Conservation (phyloP, 352 stramenopile genomes). For the Hyphochytrium catenoides region DNA sequence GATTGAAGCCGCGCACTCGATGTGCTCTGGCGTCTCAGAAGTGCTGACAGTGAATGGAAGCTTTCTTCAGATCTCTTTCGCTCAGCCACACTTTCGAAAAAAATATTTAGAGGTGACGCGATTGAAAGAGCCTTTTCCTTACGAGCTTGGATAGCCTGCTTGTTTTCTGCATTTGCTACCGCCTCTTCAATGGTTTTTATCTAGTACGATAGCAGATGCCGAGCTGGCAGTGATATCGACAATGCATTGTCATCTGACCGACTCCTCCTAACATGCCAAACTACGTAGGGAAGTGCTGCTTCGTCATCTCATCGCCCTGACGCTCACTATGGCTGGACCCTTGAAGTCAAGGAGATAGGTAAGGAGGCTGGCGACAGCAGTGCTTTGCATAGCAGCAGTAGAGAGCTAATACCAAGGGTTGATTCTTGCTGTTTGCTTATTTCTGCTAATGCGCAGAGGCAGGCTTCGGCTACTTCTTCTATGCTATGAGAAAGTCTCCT, state of each 20-base stretch:
- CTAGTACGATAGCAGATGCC: neutral
- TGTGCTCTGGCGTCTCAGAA: slow-evolving; percentile 21
- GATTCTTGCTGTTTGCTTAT: too few relatives aligned
- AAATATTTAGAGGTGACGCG: slow-evolving; percentile 12
- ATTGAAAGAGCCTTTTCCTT: too few relatives aligned
- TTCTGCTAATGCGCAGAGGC: slow-evolving; percentile 12
- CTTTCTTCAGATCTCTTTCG: slow-evolving; percentile 51
- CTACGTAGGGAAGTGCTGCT: too few relatives aligned
- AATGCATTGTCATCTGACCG: slow-evolving; percentile 11
- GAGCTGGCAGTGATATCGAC: slow-evolving; percentile 13
- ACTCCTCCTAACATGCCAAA: too few relatives aligned
- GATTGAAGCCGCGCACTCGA: slow-evolving; percentile 19
- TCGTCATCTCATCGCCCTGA: too few relatives aligned
- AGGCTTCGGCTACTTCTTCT: slow-evolving; percentile 31
- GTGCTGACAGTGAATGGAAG: slow-evolving; percentile 19
- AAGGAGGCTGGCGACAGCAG: neutral
- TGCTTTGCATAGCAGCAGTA: neutral
- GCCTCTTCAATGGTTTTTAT: neutral
- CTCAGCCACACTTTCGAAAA: slow-evolving; percentile 48
- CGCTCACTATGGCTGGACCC: slow-evolving; percentile 27
- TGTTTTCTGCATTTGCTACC: slow-evolving; percentile 18
- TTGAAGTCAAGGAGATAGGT: slow-evolving; percentile 26
- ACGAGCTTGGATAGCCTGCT: too few relatives aligned
- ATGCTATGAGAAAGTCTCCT: slow-evolving; percentile 22
- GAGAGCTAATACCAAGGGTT: too few relatives aligned